Evolutionary conservation across 2,329 filamentous ascomycete genomes (phyloP), one percentile per base, ranked within the genome.

Genomic region (Polytolypa hystricis): DNA sequence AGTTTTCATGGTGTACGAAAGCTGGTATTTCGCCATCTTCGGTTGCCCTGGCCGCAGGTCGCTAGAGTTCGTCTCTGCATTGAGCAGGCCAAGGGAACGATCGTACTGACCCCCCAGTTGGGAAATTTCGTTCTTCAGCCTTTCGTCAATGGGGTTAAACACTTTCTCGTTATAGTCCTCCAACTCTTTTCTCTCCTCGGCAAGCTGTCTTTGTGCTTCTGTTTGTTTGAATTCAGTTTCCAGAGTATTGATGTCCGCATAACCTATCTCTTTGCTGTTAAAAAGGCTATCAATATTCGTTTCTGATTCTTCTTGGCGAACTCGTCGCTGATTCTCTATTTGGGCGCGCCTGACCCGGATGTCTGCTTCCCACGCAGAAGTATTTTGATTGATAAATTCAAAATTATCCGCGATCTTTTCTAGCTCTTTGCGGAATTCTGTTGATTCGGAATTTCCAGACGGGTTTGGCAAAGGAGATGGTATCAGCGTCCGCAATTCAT

Each of bases 261-360:
- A 74, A 0, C 69, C 70, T 30, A 75, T 73, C 44, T 73, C 66
- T 37, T 73, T 65, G 33, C 63, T 64, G 43, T 74, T 67, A 54
- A 73, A 75, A 1, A 74, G 56, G 1, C 61, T 59, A 43, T 74
- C 68, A 20, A 71, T 70, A 32, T 63, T 60, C n/a, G 54, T 55
- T 45, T 74, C 69, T 2, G 64, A 68, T 42, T 70, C 64, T 37
- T 69, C 64, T 48, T 71, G 67, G 10, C 71, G 66, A 36, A 53
- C 53, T 40, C 60, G 58, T 3, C 70, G 67, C 26, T 69, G 67
- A 17, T 56, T 55, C 7, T 71, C 69, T 21, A 69, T 50, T 38
- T 62, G 58, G 20, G 59, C 57, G 21, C 68, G 66, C 5, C 55
- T 60, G 20, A 52, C 47, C 33, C 63, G 57, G 10, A 66, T 63